Conservation (phyloP, 2,329 filamentous ascomycete genomes). For the Clonostachys sp. region DNA sequence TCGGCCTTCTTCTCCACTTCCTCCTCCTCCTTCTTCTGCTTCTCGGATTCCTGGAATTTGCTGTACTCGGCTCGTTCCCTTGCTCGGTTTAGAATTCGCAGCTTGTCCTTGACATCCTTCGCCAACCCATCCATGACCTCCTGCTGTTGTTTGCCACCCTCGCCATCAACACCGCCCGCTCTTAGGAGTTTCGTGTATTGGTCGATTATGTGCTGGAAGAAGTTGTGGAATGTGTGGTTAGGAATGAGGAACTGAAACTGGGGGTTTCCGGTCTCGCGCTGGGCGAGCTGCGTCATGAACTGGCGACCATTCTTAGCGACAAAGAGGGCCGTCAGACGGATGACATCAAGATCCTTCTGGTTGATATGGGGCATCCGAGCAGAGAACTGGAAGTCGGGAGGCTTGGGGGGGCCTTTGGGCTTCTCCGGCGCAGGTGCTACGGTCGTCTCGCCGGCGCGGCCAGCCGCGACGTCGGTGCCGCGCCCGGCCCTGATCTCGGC, state of each 20-base stretch:
- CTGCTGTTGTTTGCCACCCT: conserved; percentile 64
- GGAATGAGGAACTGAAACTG: conserved; percentile 96
- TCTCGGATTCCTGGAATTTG: conserved; percentile 79
- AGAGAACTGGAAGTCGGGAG: conserved; percentile 86
- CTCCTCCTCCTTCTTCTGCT: conserved; percentile 83
- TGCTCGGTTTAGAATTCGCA: conserved; percentile 72
- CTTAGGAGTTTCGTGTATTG: conserved; percentile 83
- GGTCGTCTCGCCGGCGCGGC: conserved; percentile 59
- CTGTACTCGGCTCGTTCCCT: conserved; percentile 84
- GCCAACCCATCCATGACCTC: conserved; percentile 69
- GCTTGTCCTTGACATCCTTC: conserved; percentile 73
- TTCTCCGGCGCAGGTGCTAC: conserved; percentile 47
- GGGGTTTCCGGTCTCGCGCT: conserved; percentile 83
- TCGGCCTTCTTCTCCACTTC: conserved; percentile 73
- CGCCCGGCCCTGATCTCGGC: conserved; percentile 80
- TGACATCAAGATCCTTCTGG: conserved; percentile 78
- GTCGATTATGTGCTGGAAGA: conserved; percentile 87
- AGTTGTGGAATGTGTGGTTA: conserved; percentile 94
- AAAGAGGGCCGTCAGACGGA: conserved; percentile 79
- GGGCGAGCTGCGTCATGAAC: conserved; percentile 86
- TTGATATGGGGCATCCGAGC: conserved; percentile 97
- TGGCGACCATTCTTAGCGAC: conserved; percentile 88
- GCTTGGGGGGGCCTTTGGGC: conserved; percentile 78
- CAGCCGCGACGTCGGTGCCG: conserved; percentile 73
- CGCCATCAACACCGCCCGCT: conserved; percentile 61